Evolutionary conservation across 2,329 filamentous ascomycete genomes (phyloP), one percentile per base, ranked within the genome.

Genomic region (Xylaria sp.): DNA sequence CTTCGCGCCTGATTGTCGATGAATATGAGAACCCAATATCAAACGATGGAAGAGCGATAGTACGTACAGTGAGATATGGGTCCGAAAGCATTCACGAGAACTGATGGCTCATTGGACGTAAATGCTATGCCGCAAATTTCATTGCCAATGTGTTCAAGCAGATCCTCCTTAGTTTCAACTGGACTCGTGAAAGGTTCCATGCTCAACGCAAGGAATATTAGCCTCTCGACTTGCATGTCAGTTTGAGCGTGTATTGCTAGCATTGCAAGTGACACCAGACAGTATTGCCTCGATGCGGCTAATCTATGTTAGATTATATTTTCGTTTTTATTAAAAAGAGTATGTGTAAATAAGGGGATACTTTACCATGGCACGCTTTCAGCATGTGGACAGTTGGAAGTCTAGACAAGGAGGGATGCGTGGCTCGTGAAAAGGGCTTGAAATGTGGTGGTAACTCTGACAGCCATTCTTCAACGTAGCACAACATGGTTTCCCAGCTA

Each of bases 21-120:
- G 7, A 67, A 38, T 23, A 77, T 15, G 17, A 1, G 1, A 20
- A 2, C n/a, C 5, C 3, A 6, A 13, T 17, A 31, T 6, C 49
- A 33, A 23, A 28, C 13, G 51, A 44, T 10, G 6, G 23, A 49
- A 54, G 33, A 48, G 28, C 5, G 11, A 40, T 10, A 10, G 4
- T 7, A 76, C 80, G 74, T 71, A 84, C 83, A 84, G 60, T 81
- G 85, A 1, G 80, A 77, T 33, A 85, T 83, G 15, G 83, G 83
- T 0, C 83, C 84, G 70, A 85, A 85, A 3, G 82, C 77, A 66
- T 86, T 85, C 4, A 86, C 81, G 5, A 83, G 74, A 2, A 84
- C 82, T 0, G 83, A 73, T 0, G 81, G 75, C 5, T 77, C 80
- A 6, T 80, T 80, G n/a, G 81, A 76, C 0, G 83, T 83, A 56